phyloP scores from a whole-genome alignment of 1,139 yeast genomes.

The Insectozyma bohioensis region DNA sequence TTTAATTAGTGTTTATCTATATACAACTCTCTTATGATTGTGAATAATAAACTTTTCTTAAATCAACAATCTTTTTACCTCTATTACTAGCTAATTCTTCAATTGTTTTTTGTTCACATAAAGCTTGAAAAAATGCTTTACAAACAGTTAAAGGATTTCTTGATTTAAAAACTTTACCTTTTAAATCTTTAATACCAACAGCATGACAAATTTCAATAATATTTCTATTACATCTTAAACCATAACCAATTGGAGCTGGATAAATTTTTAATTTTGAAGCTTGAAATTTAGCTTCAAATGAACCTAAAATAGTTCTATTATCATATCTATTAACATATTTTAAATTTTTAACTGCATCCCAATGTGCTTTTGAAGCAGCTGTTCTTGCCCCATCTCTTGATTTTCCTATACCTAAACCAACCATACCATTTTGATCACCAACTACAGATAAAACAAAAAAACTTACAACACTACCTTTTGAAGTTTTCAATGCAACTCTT shows the following conservation, averaged over 20 bases:
- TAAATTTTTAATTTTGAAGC: slow-evolving; percentile 81
- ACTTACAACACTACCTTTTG: slow-evolving; percentile 88
- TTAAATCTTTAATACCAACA: slow-evolving; percentile 91
- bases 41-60: slow-evolving; percentile 85
- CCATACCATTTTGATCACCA: slow-evolving; percentile 91
- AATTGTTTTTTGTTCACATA: slow-evolving; percentile 74
- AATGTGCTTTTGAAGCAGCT: slow-evolving; percentile 84
- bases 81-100: slow-evolving; percentile 89
- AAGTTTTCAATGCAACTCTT: slow-evolving; percentile 88
- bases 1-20: no score
- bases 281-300: slow-evolving; percentile 79
- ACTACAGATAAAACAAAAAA: slow-evolving; percentile 86
- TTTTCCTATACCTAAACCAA: slow-evolving; percentile 95
- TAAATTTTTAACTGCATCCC: slow-evolving; percentile 91
- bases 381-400: slow-evolving; percentile 75
- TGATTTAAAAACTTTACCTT: slow-evolving; percentile 88
- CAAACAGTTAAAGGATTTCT: slow-evolving; percentile 95
- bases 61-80: slow-evolving; percentile 93
- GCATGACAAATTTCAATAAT: slow-evolving; percentile 91
- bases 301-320: slow-evolving; percentile 87
- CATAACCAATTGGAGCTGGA: slow-evolving; percentile 93
- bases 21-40: no score
- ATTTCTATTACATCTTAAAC: slow-evolving; percentile 87
- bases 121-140: slow-evolving; percentile 86
- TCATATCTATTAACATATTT: slow-evolving; percentile 83